Evolutionary conservation across 1,284 basidiomycete species (phyloP).

Genomic region (Trametes sp.): DNA sequence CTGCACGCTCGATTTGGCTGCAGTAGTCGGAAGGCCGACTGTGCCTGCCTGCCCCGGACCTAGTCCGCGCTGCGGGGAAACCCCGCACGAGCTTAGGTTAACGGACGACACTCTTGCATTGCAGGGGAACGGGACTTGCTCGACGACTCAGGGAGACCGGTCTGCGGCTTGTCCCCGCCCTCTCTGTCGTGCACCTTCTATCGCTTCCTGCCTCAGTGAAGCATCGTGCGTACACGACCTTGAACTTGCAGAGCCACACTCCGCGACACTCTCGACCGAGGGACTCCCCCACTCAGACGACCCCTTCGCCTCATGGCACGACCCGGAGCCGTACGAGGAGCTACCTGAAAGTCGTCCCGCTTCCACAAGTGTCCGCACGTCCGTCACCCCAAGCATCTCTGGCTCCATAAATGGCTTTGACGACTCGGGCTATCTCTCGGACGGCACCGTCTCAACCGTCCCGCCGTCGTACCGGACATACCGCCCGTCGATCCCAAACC

Average conservation of each 20-base stretch:
- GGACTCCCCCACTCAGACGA: neutral
- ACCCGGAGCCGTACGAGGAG: neutral
- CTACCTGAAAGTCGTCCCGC: neutral
- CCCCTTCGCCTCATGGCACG: neutral
- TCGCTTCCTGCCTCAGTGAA: neutral
- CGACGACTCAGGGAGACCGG: neutral
- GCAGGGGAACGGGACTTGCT: neutral
- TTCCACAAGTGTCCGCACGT: neutral
- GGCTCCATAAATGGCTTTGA: neutral
- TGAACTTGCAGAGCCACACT: neutral
- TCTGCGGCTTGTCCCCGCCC: neutral
- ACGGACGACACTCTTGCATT: neutral
- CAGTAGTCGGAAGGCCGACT: neutral
- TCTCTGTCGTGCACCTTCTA: neutral
- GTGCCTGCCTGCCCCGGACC: neutral
- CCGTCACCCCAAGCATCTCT: neutral
- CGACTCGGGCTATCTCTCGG: neutral
- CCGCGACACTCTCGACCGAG: neutral
- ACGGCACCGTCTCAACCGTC: neutral
- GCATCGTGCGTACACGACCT: neutral
- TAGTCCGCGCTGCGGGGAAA: too few relatives aligned
- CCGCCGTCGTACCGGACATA: conserved; percentile 1
- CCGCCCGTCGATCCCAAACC: neutral
- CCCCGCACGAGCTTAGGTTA: too few relatives aligned
- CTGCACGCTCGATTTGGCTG: too few relatives aligned